Base-by-base conservation (phyloP, 2,329 filamentous ascomycete species). In the Sarocladium strictum region DNA sequence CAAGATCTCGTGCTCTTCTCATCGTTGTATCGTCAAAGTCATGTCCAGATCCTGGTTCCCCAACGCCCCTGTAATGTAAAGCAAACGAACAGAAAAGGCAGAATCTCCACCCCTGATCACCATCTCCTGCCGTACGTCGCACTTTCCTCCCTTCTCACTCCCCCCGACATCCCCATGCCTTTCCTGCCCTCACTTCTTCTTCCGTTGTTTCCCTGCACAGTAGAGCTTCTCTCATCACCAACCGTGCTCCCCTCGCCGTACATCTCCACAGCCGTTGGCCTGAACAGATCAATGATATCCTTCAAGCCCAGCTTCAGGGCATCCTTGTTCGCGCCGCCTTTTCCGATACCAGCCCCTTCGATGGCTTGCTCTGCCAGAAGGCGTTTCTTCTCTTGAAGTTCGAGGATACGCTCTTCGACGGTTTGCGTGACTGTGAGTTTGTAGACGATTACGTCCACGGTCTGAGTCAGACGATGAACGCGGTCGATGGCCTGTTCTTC, bases 401-500 rank as follows among this genome's bases (percentile, higher is more conserved):
- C 90, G n/a, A 97, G 76, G 63, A 99, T 99, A 56, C 92, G 85
- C 70, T 93, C 91, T 75, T 99, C 94, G 55, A 99, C 93, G 0
- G 88, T 92, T 60, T 87, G 80, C 60, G 83, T 82, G 58, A 99
- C 86, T 2, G 91, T 96, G 63, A 99, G 83, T 64, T 94, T 95
- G 77, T 96, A 99, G 59, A 99, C 90, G 55, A 93, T 84, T 32
- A 99, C 94, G 65, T 97, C 92, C 38, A 93, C 80, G 1, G 90
- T 97, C 71, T 99, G 94, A 38, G 96, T 97, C 53, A 99, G 86
- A n/a, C 94, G 90, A 68, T 99, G 94, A 24, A 99, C 94, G 54
- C 94, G 90, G 70, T 99, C 94, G 62, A 99, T 99, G 50, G 94
- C 94, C 76, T 99, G 94, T 69, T 99, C 94, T 75, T 99, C 94